These are phyloP conservation scores for Populus alba DNA, from an alignment of 345 rosid genomes.

Conservation along the genomic window DNA sequence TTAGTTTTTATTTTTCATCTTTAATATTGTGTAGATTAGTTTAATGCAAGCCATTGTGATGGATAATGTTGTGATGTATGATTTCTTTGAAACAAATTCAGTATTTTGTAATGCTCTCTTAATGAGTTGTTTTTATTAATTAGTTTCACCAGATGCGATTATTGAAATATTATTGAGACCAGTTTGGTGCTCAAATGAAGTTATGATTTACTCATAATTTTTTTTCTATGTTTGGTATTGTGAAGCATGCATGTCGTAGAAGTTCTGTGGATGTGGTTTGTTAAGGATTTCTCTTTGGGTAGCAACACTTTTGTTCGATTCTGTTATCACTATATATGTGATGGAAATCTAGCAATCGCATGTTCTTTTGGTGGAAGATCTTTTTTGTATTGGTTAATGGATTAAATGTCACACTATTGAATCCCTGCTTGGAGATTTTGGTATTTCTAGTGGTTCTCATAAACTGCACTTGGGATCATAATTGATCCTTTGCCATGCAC, in stretches of 20 bases:
- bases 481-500: neutral
- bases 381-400: neutral
- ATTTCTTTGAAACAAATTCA: neutral
- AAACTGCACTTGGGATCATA: slow-evolving; percentile 3
- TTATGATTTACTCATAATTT: neutral
- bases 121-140: neutral
- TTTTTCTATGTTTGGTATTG: neutral
- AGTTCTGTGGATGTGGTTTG: neutral
- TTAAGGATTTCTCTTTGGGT: neutral
- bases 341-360: neutral
- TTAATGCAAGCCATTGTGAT: neutral
- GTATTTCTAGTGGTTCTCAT: neutral
- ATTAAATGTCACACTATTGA: neutral
- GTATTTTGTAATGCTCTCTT: neutral
- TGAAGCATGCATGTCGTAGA: neutral
- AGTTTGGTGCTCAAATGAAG: neutral
- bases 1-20: neutral
- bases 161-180: neutral
- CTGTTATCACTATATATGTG: neutral
- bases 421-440: neutral
- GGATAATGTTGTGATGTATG: neutral
- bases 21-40: neutral
- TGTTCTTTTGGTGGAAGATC: neutral
- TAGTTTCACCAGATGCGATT: neutral
- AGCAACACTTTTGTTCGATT: neutral